Percentiles rank a stretch among this genome's conserved stretches.
phyloP scores from a whole-genome alignment of 768 basidiomycete species.

The Amanita polypyramis region DNA sequence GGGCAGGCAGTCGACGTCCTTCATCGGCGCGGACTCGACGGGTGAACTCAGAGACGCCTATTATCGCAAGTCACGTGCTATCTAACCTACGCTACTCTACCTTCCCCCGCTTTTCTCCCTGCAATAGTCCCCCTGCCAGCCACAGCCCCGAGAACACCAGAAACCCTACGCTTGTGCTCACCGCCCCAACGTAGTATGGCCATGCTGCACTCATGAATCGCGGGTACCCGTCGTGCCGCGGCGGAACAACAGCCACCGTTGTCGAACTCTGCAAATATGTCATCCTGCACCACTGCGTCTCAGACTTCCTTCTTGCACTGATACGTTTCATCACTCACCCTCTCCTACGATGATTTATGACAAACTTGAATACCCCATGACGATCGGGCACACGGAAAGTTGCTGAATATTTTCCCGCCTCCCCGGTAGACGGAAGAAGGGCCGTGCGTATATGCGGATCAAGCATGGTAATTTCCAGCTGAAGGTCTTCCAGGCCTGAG shows the following conservation, averaged over 20 bases:
- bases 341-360: slow-evolving; percentile 82
- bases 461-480: slow-evolving; percentile 97
- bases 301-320: background rate
- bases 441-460: slow-evolving; percentile 90
- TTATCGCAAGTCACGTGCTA: slow-evolving; percentile 3
- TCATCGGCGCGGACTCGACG: slow-evolving; percentile 3
- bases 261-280: slow-evolving; percentile 65
- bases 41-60: background rate
- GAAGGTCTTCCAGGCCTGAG: slow-evolving; percentile 66
- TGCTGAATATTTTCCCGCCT: slow-evolving; percentile 64
- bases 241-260: slow-evolving; percentile 83
- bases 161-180: slow-evolving; percentile 82
- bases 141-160: slow-evolving; percentile 80
- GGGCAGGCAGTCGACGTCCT: slow-evolving; percentile 16
- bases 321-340: slow-evolving; percentile 41
- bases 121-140: slow-evolving; percentile 74
- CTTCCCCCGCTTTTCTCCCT: slow-evolving; percentile 40
- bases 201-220: slow-evolving; percentile 92
- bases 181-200: slow-evolving; percentile 90
- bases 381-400: slow-evolving; percentile 88
- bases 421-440: slow-evolving; percentile 44
- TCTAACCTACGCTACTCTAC: slow-evolving; percentile 15
- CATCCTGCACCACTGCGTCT: slow-evolving; percentile 38
- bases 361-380: slow-evolving; percentile 97
- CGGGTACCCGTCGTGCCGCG: slow-evolving; percentile 90